phyloP scores from a whole-genome alignment of 139 green algal genomes.

The Spirogloea muscicola region DNA sequence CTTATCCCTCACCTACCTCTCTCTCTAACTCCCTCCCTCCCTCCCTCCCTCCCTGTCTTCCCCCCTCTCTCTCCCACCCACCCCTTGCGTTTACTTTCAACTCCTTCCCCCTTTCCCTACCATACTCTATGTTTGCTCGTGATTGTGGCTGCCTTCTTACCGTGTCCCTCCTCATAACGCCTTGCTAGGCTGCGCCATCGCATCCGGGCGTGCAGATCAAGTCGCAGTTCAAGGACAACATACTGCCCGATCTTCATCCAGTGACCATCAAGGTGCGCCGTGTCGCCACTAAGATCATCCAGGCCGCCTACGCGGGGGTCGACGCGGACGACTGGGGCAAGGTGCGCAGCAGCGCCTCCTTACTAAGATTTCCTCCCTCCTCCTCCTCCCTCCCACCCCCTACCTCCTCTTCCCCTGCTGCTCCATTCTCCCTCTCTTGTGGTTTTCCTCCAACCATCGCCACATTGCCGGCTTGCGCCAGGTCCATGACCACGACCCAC shows the following conservation, averaged over 20 bases:
- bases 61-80: too few species aligned
- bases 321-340: not conserved
- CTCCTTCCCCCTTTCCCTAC: too few species aligned
- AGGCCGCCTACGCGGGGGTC: not conserved
- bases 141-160: not conserved
- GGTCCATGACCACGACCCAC: too few species aligned
- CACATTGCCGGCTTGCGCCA: too few species aligned
- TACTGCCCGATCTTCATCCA: conserved; percentile 26
- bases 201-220: conserved; percentile 24
- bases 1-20: too few species aligned
- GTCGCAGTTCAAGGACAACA: conserved; percentile 12
- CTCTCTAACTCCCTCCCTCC: too few species aligned
- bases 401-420: not conserved
- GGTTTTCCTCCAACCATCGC: too few species aligned
- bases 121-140: too few species aligned
- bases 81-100: too few species aligned
- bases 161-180: not conserved
- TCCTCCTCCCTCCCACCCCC: not conserved
- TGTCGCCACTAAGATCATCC: conserved; percentile 37
- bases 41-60: too few species aligned
- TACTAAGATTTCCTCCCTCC: not conserved
- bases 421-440: too few species aligned
- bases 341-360: not conserved
- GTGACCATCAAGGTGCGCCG: conserved; percentile 5
- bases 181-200: not conserved